Conservation (phyloP, 2,329 filamentous ascomycete species). For the Bipolaris victoriae region DNA sequence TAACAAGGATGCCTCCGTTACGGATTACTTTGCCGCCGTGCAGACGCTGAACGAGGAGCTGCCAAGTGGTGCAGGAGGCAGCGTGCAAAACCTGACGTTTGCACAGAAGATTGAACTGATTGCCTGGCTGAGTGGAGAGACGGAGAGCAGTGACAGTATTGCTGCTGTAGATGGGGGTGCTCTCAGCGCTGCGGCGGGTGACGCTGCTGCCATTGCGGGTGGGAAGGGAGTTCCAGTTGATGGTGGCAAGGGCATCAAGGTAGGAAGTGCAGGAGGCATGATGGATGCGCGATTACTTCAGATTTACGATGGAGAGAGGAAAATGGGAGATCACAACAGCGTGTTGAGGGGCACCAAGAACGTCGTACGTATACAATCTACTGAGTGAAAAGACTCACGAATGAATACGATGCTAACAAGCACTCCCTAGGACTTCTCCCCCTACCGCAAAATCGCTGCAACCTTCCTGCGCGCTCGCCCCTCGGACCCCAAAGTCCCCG, state of each 20-base stretch:
- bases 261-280: constrained; percentile 53
- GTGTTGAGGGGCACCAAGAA: constrained; percentile 86
- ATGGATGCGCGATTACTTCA: constrained; percentile 78
- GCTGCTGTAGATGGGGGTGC: constrained; percentile 74
- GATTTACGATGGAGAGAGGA: constrained; percentile 90
- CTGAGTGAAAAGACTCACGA: not conserved
- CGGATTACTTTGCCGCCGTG: constrained; percentile 87
- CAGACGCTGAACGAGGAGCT: constrained; percentile 82
- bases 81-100: constrained; percentile 87
- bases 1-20: constrained; percentile 87
- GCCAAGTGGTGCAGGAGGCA: constrained; percentile 63
- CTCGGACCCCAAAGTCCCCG: constrained; percentile 47
- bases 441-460: constrained; percentile 84
- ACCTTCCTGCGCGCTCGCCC: constrained; percentile 69
- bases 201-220: constrained; percentile 60
- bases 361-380: constrained; percentile 65
- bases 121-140: constrained; percentile 89
- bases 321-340: constrained; percentile 91
- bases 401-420: constrained; percentile 18
- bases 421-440: constrained; percentile 79
- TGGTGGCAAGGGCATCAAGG: constrained; percentile 44
- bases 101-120: constrained; percentile 90
- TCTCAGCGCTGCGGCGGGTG: constrained; percentile 52
- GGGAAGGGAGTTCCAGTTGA: constrained; percentile 52
- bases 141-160: constrained; percentile 84